Conservation (phyloP, 2,329 filamentous ascomycete genomes). For the Thielaviopsis punctulata region DNA sequence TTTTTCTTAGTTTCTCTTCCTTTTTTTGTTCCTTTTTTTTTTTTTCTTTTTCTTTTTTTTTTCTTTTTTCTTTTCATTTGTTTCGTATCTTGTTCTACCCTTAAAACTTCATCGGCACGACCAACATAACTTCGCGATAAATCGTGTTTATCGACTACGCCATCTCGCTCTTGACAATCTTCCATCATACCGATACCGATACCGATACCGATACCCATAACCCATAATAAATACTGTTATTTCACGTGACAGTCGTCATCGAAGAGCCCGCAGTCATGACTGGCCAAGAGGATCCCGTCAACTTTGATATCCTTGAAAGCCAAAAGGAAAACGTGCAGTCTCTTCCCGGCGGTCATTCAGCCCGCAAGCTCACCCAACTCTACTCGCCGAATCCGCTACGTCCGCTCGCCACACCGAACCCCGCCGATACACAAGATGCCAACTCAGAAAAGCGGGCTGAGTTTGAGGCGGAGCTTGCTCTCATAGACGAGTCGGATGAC, state of each 20-base stretch:
- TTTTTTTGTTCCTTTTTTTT: not conserved
- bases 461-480: conserved; percentile 69
- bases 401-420: conserved; percentile 43
- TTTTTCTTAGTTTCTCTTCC: not conserved
- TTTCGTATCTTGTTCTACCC: too few relatives aligned
- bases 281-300: conserved; percentile 35
- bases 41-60: not conserved
- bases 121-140: not conserved
- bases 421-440: conserved; percentile 55
- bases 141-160: not conserved
- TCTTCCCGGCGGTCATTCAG: conserved; percentile 72
- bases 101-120: too few relatives aligned
- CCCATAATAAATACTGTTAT: not conserved
- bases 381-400: conserved; percentile 52
- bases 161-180: not conserved
- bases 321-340: conserved; percentile 98
- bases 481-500: conserved; percentile 75
- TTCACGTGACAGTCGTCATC: not conserved
- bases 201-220: not conserved
- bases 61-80: too few relatives aligned
- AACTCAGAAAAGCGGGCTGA: conserved; percentile 67
- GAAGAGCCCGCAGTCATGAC: conserved; percentile 25
- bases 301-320: conserved; percentile 85
- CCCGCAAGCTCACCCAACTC: conserved; percentile 68
- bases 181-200: not conserved